Evolutionary conservation across 192 early-diverging fungal genomes (phyloP).

Genomic region (Rhizophagus sp.): DNA sequence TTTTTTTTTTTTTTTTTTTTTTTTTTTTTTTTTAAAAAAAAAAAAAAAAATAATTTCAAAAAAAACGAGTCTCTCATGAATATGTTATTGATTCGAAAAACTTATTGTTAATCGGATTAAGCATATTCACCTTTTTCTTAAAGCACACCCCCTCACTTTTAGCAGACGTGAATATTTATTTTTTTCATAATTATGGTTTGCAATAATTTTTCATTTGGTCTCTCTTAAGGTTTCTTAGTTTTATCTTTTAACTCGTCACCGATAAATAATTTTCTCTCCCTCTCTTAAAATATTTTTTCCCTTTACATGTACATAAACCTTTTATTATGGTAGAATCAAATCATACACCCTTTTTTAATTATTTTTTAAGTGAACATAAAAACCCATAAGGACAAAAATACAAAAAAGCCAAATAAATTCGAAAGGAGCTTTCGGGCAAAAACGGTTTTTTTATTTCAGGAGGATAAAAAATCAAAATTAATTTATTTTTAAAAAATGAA

Average conservation of each 20-base stretch:
- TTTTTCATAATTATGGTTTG: no score
- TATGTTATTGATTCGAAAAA: not conserved
- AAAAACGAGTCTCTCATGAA: not conserved
- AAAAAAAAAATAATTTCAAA: not conserved
- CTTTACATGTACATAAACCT: conserved; percentile 1
- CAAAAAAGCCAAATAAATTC: not conserved
- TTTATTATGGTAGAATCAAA: not conserved
- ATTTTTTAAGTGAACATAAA: conserved; percentile 1
- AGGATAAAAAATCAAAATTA: conserved; percentile 12
- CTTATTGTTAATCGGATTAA: not conserved
- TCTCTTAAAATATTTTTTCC: not conserved
- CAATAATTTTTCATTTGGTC: no score
- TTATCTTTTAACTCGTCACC: not conserved
- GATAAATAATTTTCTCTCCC: not conserved
- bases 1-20: not conserved
- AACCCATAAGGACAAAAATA: conserved; percentile 7
- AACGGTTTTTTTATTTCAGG: conserved; percentile 20
- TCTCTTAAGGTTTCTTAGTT: not conserved
- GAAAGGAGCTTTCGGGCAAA: conserved; percentile 2
- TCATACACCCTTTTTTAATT: not conserved
- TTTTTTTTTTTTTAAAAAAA: not conserved
- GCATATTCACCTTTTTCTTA: no score
- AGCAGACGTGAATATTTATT: no score
- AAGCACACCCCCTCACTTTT: no score
- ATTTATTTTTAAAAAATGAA: not conserved